Base-by-base conservation (phyloP, 768 basidiomycete species). In the Chiua virens region DNA sequence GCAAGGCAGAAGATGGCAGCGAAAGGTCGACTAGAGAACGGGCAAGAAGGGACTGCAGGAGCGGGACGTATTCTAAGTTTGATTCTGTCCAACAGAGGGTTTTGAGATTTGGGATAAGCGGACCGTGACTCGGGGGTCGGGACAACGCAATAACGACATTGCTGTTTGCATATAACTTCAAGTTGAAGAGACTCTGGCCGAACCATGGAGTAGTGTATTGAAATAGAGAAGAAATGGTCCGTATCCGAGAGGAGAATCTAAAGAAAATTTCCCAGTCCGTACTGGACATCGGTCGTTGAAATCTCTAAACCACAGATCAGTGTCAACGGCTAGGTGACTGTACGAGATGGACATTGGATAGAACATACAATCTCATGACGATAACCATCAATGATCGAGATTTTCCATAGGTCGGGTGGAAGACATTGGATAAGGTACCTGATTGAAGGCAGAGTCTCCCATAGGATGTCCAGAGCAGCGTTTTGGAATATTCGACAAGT, bases 181-280 rank as follows among this genome's bases (percentile, higher is more conserved):
- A 45, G 34, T 44, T 50, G 45, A 54, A n/a, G 37, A 8, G 4
- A 8, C 4, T 25, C 25, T 25, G 25, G 25, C 8, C 25, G 25
- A 18, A n/a, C n/a, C n/a, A n/a, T n/a, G n/a, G 11, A 38, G 39
- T 14, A 43, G 1, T 13, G 41, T 1, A 23, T 50, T 36, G 2
- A 49, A 8, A 53, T 46, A 43, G 15, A 43, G n/a, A 10, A 25
- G 67, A n/a, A 21, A n/a, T n/a, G n/a, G 10, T 8, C 34, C 54
- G 65, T 37, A 67, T 32, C 18, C 66, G 58, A 32, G 46, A 47
- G 9, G 65, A 60, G 52, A 67, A 67, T 46, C 21, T 56, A 15
- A 51, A 66, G 45, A 69, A 67, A 23, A 60, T 50, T 17, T 56
- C 54, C 66, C 67, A 67, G 52, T 67, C 68, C 37, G 30, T 56